A percentile compares a stretch with the other conserved stretches of the same genome.
These are phyloP conservation scores for Malus hybrid DNA, from an alignment of 331 rosid species.

Conservation along the genomic window DNA sequence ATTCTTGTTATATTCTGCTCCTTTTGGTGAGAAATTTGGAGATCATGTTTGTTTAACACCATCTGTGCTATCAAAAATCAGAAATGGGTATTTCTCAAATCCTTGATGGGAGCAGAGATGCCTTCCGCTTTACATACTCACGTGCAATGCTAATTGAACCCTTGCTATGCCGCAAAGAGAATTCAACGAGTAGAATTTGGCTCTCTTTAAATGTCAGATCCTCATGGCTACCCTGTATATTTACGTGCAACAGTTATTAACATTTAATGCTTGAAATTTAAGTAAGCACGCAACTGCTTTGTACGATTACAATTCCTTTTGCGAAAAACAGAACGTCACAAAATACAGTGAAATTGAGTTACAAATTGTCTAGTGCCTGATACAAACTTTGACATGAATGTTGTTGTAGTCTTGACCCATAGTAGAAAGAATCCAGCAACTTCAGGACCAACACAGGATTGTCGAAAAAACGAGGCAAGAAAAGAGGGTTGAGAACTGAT, in stretches of 20 bases:
- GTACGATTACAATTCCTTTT: not conserved
- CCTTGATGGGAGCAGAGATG: constrained; percentile 21
- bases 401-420: not conserved
- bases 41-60: not conserved
- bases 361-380: not conserved
- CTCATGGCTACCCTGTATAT: constrained; percentile 68
- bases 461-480: too few species aligned
- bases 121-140: constrained; percentile 57
- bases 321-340: too few species aligned
- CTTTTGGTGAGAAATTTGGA: not conserved
- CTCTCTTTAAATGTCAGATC: constrained; percentile 66
- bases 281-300: not conserved
- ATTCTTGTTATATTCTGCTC: not conserved
- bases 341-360: not conserved
- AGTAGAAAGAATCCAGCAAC: too few species aligned
- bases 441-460: too few species aligned
- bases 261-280: not conserved
- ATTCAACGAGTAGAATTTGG: constrained; percentile 80
- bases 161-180: constrained; percentile 69
- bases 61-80: not conserved
- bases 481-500: too few species aligned
- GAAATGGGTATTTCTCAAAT: not conserved
- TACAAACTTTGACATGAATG: not conserved
- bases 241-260: not conserved
- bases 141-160: constrained; percentile 51